Evolutionary conservation across 768 basidiomycete genomes (phyloP), one percentile per base, ranked within the genome.

Genomic region (Pulveroboletus sp.): DNA sequence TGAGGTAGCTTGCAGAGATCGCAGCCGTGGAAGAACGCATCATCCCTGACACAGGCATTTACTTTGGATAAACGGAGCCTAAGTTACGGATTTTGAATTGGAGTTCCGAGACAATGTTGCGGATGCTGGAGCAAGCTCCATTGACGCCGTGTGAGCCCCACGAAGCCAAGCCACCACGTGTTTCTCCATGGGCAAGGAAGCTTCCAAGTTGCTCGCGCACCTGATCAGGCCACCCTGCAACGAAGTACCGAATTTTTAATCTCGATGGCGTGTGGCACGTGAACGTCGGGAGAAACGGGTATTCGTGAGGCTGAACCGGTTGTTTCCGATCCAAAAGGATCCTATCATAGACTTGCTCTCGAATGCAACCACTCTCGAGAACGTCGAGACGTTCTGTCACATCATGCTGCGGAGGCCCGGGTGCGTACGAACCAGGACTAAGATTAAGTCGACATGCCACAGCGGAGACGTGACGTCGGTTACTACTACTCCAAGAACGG

Each of bases 11-110:
- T 36, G 35, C 30, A 67, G 66, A 67, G 37, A 67, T 68, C 43
- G 65, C 59, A 49, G 67, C 63, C 19, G 53, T 59, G n/a, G 61
- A 69, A 48, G 59, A 50, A 45, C 58, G 59, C 6, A 56, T 69
- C 24, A 38, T 48, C 9, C 39, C 31, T 10, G 59, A 66, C 12
- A 45, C 45, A 19, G 52, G 50, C 7, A 37, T 61, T 22, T 53
- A 42, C 46, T 35, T 32, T 20, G 48, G 43, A 32, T 49, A 27
- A 52, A 23, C 35, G 19, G 30, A 36, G 17, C 14, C 17, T n/a
- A n/a, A n/a, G n/a, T n/a, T n/a, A n/a, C n/a, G n/a, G n/a, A n/a
- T n/a, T n/a, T n/a, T n/a, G n/a, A n/a, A n/a, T n/a, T n/a, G n/a
- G n/a, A n/a, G n/a, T n/a, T n/a, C n/a, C n/a, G n/a, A n/a, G n/a